Percentiles rank a stretch among this genome's conserved stretches.
Conservation (phyloP, 2,329 filamentous ascomycete genomes). For the Beauveria medogensis region DNA sequence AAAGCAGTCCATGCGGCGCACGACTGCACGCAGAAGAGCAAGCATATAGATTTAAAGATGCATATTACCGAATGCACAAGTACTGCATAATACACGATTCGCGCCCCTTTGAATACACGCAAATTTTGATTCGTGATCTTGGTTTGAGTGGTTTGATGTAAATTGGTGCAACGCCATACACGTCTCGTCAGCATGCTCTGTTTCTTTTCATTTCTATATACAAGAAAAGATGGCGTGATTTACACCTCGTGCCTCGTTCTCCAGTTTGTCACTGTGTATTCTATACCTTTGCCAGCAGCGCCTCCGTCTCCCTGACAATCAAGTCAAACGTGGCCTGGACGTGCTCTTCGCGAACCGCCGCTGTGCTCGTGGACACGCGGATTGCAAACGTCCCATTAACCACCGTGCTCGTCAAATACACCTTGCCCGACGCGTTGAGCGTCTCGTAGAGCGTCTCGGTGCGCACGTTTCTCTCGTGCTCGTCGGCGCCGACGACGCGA, state of each 20-base stretch:
- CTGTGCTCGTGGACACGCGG: conserved; percentile 66
- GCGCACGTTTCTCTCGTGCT: conserved; percentile 53
- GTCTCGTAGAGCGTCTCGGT: conserved; percentile 70
- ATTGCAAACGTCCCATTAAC: conserved; percentile 70
- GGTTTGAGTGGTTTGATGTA: neutral
- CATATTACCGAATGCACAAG: neutral
- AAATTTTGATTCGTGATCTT: neutral
- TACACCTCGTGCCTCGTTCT: neutral
- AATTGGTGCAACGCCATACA: neutral
- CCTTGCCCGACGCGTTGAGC: conserved; percentile 65
- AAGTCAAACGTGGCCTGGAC: conserved; percentile 67
- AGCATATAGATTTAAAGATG: conserved; percentile 49
- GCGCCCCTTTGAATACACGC: neutral
- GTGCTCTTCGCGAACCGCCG: conserved; percentile 62
- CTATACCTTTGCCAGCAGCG: conserved; percentile 4
- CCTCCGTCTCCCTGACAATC: conserved; percentile 55
- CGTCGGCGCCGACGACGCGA: conserved; percentile 41
- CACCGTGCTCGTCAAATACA: conserved; percentile 74
- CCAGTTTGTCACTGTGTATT: neutral
- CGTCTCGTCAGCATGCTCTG: neutral
- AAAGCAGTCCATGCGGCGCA: conserved; percentile 67
- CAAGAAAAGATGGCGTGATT: neutral
- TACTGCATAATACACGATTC: neutral
- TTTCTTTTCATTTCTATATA: neutral
- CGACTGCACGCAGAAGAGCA: conserved; percentile 70